Evolutionary conservation across 75 land plant genomes (phyloP).

Genomic region (Pinus albicaulis): DNA sequence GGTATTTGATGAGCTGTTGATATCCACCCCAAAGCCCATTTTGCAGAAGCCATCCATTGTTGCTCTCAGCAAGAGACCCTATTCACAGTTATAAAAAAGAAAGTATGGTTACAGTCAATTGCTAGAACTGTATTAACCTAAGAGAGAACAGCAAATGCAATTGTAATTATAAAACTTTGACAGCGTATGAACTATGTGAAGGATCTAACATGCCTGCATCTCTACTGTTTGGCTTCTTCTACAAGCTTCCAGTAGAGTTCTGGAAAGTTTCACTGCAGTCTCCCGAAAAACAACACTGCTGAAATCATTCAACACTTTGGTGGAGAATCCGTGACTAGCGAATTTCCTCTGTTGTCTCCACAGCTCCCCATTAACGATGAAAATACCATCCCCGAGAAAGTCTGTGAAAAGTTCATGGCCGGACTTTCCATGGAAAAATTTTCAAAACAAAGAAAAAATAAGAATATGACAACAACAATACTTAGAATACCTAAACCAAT

Average conservation of each 20-base stretch:
- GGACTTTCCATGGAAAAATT: constrained; percentile 22
- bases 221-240: constrained; percentile 20
- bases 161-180: background rate
- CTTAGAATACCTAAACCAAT: background rate
- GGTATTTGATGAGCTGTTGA: constrained; percentile 31
- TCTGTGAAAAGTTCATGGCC: constrained; percentile 16
- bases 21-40: constrained; percentile 63
- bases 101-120: too few relatives aligned
- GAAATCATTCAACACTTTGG: constrained; percentile 36
- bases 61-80: constrained; percentile 64
- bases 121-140: too few relatives aligned
- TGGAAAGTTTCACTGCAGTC: constrained; percentile 27
- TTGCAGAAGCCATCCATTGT: constrained; percentile 65
- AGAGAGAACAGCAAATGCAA: background rate
- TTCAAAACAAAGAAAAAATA: background rate
- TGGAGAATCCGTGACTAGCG: constrained; percentile 47
- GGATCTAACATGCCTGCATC: constrained; percentile 33
- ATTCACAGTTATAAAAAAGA: background rate
- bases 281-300: constrained; percentile 34
- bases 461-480: background rate
- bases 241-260: constrained; percentile 14
- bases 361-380: constrained; percentile 42
- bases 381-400: constrained; percentile 53
- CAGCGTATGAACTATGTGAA: background rate
- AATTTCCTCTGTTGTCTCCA: constrained; percentile 52